Evolutionary conservation across 139 green algal genomes (phyloP), one percentile per base, ranked within the genome.

Genomic region (Tetradesmus obliquus): DNA sequence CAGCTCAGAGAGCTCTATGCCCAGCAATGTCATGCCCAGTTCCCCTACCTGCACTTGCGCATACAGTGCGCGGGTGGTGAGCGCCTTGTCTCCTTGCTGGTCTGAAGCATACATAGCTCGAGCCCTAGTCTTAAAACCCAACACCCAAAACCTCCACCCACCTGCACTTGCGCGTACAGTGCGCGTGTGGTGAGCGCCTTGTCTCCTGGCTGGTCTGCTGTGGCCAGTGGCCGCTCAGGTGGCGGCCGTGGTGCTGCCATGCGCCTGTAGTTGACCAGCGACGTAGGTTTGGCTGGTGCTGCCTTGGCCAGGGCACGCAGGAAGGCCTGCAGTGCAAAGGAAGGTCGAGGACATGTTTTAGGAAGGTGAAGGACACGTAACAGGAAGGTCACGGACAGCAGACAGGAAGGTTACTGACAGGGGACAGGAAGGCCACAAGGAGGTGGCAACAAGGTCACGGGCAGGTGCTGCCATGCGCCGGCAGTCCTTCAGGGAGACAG

Each of bases 141-240:
- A n/a, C n/a, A n/a, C n/a, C n/a, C n/a, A n/a, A n/a, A n/a, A n/a
- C n/a, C n/a, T n/a, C n/a, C n/a, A n/a, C n/a, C n/a, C n/a, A 96
- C 95, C 95, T 97, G 95, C 13, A 98, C 79, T 87, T 97, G 96
- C 82, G 96, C 94, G 91, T 96, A 97, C 55, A 97, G 84, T 5
- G 95, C 90, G 54, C 94, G 95, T 76, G 88, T 94, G 5, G 85
- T 80, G n/a, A 97, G 92, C 4, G 92, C 91, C 84, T 92, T 86
- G 22, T 69, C 62, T 1, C 83, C 74, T 1, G 5, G 72, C 19
- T 92, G 92, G 60, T 84, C 45, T 17, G 7, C 15, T 15, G 22
- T 79, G 10, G 20, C 32, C 22, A 82, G n/a, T 15, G n/a, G n/a
- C n/a, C n/a, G 20, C 74, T 55, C 24, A 82, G 74, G 74, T 17